A percentile compares a stretch with the other conserved stretches of the same genome.
Evolutionary conservation across 768 basidiomycete species (phyloP).

Genomic region (Lactarius indigo): DNA sequence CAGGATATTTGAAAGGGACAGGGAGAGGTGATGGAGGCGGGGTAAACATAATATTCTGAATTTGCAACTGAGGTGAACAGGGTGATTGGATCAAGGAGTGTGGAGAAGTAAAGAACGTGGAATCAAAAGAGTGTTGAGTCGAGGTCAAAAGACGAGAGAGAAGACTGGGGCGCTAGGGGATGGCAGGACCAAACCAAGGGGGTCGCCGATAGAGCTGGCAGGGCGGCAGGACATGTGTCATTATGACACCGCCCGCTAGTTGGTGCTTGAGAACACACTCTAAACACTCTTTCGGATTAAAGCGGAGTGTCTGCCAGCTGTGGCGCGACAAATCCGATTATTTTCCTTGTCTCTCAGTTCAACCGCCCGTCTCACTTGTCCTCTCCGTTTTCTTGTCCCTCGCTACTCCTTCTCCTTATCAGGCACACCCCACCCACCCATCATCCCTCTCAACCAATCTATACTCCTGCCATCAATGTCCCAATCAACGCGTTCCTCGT

Average conservation of each 20-base stretch:
- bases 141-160: not conserved
- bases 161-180: not conserved
- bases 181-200: not conserved
- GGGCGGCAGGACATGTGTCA: not conserved
- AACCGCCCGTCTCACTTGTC: not conserved
- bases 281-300: constrained; percentile 26
- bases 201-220: not conserved
- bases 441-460: not conserved
- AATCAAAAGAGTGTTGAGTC: constrained; percentile 10
- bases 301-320: constrained; percentile 20
- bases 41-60: constrained; percentile 34
- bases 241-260: not conserved
- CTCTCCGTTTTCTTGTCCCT: not conserved
- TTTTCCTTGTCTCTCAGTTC: not conserved
- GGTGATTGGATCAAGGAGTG: not conserved
- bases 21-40: constrained; percentile 42
- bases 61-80: not conserved
- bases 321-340: constrained; percentile 5
- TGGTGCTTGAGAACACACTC: not conserved
- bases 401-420: not conserved
- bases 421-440: not conserved
- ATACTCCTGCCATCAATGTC: constrained; percentile 16
- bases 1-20: constrained; percentile 17
- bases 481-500: constrained; percentile 26
- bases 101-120: constrained; percentile 16